Percentiles rank a stretch among this genome's conserved stretches.
Evolutionary conservation across 257 asterid species (phyloP).

Genomic region (Eucommia ulmoides): DNA sequence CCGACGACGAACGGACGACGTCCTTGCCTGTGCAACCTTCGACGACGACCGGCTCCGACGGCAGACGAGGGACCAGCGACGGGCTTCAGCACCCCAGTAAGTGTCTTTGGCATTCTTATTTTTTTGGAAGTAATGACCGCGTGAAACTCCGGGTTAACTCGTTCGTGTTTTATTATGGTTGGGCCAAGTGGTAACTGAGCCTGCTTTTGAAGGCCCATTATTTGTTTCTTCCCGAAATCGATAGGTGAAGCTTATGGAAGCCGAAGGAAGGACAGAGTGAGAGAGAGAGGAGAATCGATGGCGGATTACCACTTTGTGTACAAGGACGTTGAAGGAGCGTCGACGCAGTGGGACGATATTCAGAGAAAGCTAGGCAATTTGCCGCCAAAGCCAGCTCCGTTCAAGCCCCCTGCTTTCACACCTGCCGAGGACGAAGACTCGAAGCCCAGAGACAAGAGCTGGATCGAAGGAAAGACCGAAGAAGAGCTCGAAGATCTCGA

Average conservation of each 20-base stretch:
- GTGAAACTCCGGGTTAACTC: too few relatives aligned
- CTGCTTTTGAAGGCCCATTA: neutral
- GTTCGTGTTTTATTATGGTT: too few relatives aligned
- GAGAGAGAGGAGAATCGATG: constrained; percentile 22
- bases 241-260: neutral
- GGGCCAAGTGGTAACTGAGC: neutral
- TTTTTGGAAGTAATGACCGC: too few relatives aligned
- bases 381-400: constrained; percentile 53
- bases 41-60: too few relatives aligned
- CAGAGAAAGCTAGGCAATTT: constrained; percentile 84
- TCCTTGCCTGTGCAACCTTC: too few relatives aligned
- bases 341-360: constrained; percentile 95
- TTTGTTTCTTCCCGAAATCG: neutral
- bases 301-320: constrained; percentile 84
- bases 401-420: constrained; percentile 63
- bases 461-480: constrained; percentile 67
- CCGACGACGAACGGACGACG: too few relatives aligned
- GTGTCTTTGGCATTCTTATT: too few relatives aligned
- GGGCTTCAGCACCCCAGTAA: too few relatives aligned
- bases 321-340: constrained; percentile 86
- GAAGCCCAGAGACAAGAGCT: constrained; percentile 52
- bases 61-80: too few relatives aligned
- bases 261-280: neutral
- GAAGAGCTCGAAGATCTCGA: constrained; percentile 92
- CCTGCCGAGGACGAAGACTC: constrained; percentile 60